Base-by-base conservation (phyloP, 192 early-diverging fungal genomes). In the Coemansia sp. region DNA sequence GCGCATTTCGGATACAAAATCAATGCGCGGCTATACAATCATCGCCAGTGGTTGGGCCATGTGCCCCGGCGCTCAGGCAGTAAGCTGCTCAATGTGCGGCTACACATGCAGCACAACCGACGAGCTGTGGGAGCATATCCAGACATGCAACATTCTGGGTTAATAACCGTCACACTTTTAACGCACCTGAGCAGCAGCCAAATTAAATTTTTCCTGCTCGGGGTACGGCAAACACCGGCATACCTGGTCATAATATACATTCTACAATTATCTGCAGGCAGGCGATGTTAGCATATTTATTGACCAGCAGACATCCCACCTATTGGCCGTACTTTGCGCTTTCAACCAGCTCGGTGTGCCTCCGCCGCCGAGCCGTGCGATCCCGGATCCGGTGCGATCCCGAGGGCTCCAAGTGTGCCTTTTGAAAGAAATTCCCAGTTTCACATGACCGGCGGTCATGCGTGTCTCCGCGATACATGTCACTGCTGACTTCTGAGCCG, bases 121-220 rank as follows among this genome's bases (percentile, higher is more conserved):
- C 29, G 73, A 68, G 58, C 60, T 76, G 50, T 76, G 73, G 73
- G 62, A 69, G 53, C 73, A 76, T 30, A 30, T 76, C 10, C 73
- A 76, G 51, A 58, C 55, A 12, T 76, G 73, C 66, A 61, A 76
- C 35, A 69, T 69, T 25, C 41, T 75, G 27, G 53, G 19, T 38
- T 44, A 55, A 43, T 43, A 43, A 43, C 15, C 15, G 40, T 36
- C 34, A 36, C 15, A n/a, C 45, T 47, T 17, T 17, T 25, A 29
- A 47, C 26, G 26, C 26, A 27, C 25, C 21, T 27, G 26, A 12
- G 14, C 26, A 47, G 28, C 27, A 47, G 25, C 29, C 8, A 19
- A 6, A 15, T 25, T 23, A 27, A 8, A 8, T 27, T 27, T 30
- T 22, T 34, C 10, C n/a, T 10, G n/a, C 11, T 35, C n/a, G 34